A percentile compares a stretch with the other conserved stretches of the same genome.
Evolutionary conservation across 139 green algal species (phyloP).

Genomic region (Chlorella sp.): DNA sequence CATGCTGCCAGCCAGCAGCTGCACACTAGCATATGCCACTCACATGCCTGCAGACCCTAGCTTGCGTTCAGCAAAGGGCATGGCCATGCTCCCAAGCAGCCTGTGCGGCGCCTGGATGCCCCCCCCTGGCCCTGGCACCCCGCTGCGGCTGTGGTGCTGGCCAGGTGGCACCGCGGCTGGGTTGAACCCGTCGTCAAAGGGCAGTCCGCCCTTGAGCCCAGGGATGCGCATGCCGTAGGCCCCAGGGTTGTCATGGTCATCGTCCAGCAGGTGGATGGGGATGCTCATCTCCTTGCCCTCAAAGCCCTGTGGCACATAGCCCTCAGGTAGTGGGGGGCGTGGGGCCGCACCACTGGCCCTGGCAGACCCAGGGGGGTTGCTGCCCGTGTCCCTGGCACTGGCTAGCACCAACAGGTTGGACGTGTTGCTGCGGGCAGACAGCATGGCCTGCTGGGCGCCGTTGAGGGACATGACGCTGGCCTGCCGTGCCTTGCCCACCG

Average conservation of each 20-base stretch:
- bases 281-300: neutral
- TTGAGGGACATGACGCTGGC: neutral
- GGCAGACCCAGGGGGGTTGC: too few species aligned
- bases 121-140: neutral
- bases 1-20: neutral
- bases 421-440: neutral
- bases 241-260: neutral
- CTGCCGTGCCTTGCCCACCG: neutral
- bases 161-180: too few species aligned
- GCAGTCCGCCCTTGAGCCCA: neutral
- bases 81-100: neutral
- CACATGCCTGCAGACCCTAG: neutral
- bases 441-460: neutral
- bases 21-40: neutral
- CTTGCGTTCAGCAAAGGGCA: neutral
- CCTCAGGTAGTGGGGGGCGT: too few species aligned
- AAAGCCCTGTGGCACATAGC: neutral
- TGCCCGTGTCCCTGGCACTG: neutral
- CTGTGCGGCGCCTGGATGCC: neutral
- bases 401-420: neutral
- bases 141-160: neutral
- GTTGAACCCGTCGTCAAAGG: neutral
- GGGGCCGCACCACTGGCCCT: too few species aligned
- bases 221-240: too few species aligned
- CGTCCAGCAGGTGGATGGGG: neutral